Percentiles rank a stretch among this genome's conserved stretches.
These are phyloP conservation scores for Candida sphagnicola DNA, from an alignment of 805 yeast species.

Conservation along the genomic window DNA sequence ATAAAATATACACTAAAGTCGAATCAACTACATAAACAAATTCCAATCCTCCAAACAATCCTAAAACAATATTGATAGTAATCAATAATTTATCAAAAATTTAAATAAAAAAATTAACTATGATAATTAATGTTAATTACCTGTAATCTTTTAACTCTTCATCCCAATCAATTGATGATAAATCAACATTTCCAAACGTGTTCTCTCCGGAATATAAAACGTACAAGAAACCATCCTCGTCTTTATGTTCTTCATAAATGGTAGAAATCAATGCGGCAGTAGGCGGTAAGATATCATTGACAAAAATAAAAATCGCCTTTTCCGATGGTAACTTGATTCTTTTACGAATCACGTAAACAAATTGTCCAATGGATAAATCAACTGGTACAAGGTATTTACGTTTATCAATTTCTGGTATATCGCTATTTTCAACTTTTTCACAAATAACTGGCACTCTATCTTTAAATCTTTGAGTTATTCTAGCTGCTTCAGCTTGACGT, in stretches of 20 bases:
- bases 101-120: neutral
- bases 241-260: constrained; percentile 94
- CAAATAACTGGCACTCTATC: constrained; percentile 97
- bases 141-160: constrained; percentile 1
- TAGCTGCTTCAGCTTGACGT: constrained; percentile 90
- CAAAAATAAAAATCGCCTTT: constrained; percentile 96
- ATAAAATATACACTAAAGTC: neutral
- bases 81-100: neutral
- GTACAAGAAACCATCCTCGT: constrained; percentile 95
- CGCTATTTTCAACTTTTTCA: constrained; percentile 95
- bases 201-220: constrained; percentile 96
- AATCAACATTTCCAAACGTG: constrained; percentile 67
- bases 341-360: constrained; percentile 95
- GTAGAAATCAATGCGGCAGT: constrained; percentile 96
- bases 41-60: constrained; percentile 1
- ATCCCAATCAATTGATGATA: constrained; percentile 9
- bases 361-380: constrained; percentile 95
- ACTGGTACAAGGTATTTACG: constrained; percentile 95
- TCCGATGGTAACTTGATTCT: constrained; percentile 94
- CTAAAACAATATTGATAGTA: neutral
- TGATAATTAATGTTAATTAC: neutral
- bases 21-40: constrained; percentile 1
- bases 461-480: constrained; percentile 82
- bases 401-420: constrained; percentile 94
- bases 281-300: constrained; percentile 95